Evolutionary conservation across 306 rosid genomes (phyloP), one percentile per base, ranked within the genome.

Genomic region (Lupinus albus): DNA sequence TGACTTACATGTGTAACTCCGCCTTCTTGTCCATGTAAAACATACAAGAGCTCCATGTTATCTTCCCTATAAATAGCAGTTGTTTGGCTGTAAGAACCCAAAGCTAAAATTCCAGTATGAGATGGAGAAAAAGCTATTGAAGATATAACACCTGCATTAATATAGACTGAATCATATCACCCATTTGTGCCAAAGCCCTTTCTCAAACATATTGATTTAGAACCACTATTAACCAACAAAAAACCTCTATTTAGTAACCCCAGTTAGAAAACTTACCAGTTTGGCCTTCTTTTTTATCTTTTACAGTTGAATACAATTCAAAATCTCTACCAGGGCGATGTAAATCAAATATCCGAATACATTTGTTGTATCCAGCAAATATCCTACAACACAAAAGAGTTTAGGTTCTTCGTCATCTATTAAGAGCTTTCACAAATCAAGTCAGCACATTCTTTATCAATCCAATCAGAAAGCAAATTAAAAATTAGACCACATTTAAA

Each of bases 281-380:
- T 79, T 80, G 95, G 77, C 99, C 96, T 81, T 93, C 98, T 79
- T 93, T 89, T 68, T 84, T 88, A 79, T 90, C 89, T 77, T 86
- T 85, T 18, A 81, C 84, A 0, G 96, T 89, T 1, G 99, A 90
- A 77, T 83, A 54, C 69, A 82, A 78, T 64, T 79, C 61, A 81
- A 84, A 93, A 69, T 90, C 94, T 75, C 99, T 84, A 71, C 99
- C 99, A 67, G 98, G 99, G 61, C 96, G 86, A 76, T 93, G 99
- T 57, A 93, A 74, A 85, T 90, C 96, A 93, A 93, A 93, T 45
- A 89, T 79, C 85, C 97, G 84, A 47, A 93, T 83, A 61, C 84
- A 73, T 82, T 90, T 93, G 83, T 93, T 93, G 86, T 93, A 89
- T 77, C 99, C 99, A 68, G 96, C 96, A 79, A 83, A 93, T 80